Evolutionary conservation across 257 asterid species (phyloP).

Genomic region (Penstemon newberryi): DNA sequence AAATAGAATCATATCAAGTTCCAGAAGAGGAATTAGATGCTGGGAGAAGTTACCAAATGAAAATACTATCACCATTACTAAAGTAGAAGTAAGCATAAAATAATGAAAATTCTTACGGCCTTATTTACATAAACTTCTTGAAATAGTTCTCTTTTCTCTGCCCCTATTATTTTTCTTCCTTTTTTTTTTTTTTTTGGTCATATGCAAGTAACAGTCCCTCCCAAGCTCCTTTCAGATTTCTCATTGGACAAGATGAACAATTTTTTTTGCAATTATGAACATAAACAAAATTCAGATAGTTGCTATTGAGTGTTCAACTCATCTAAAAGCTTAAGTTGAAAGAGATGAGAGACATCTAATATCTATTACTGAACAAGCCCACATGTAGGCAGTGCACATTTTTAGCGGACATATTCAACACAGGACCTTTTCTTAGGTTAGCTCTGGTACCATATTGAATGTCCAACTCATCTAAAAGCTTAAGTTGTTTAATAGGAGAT

Average conservation of each 20-base stretch:
- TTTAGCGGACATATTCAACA: too few species aligned
- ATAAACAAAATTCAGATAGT: background rate
- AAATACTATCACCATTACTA: slow-evolving; percentile 2
- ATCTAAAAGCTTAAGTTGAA: too few species aligned
- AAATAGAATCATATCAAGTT: slow-evolving; percentile 5
- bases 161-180: background rate
- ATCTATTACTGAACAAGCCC: too few species aligned
- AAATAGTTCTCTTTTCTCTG: background rate
- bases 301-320: background rate
- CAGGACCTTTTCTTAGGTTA: too few species aligned
- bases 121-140: slow-evolving; percentile 6
- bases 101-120: background rate
- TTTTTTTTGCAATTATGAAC: slow-evolving; percentile 4
- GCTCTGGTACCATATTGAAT: too few species aligned
- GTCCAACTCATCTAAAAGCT: too few species aligned
- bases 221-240: slow-evolving; percentile 10
- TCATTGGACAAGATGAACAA: background rate
- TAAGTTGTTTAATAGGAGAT: too few species aligned
- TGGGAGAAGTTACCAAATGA: background rate
- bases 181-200: background rate
- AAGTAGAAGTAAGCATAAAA: background rate
- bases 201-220: background rate
- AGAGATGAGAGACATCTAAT: too few species aligned
- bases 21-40: background rate
- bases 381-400: too few species aligned